Percentiles rank a stretch among this genome's conserved stretches.
Evolutionary conservation across 805 yeast genomes (phyloP).

Genomic region (Yarrowia osloensis): DNA sequence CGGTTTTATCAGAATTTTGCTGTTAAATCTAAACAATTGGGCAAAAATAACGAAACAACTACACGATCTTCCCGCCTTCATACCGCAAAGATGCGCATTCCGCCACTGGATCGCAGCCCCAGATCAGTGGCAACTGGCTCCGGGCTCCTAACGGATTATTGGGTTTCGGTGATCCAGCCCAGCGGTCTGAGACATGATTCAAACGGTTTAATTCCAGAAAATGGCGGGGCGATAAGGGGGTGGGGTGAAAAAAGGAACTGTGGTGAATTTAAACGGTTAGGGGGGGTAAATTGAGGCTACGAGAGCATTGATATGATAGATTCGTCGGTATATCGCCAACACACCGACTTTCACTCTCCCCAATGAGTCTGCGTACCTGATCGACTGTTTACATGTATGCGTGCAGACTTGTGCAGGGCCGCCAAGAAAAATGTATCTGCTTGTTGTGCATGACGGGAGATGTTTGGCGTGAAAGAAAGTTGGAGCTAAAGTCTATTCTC

Average conservation of each 20-base stretch:
- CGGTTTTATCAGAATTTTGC: no score
- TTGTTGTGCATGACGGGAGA: neutral
- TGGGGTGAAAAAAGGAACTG: no score
- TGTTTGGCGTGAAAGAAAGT: neutral
- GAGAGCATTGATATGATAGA: no score
- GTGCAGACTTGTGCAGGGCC: neutral
- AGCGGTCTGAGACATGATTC: neutral
- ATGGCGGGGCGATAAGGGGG: neutral
- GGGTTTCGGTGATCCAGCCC: neutral
- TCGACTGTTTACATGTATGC: constrained; percentile 1
- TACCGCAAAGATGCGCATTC: no score
- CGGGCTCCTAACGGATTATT: no score
- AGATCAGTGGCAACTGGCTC: no score
- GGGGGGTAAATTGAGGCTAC: no score
- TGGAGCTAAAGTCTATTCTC: neutral
- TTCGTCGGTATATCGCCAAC: no score
- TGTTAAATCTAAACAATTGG: no score
- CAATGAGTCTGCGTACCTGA: neutral
- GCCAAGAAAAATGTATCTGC: constrained; percentile 3
- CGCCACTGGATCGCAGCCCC: no score
- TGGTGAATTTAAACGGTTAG: neutral
- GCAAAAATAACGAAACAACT: no score
- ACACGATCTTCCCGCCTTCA: no score
- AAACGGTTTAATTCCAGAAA: constrained; percentile 12
- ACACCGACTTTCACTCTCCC: neutral